These are phyloP conservation scores for Fusarium falciforme DNA, from an alignment of 2,329 filamentous ascomycete species.

Conservation along the genomic window DNA sequence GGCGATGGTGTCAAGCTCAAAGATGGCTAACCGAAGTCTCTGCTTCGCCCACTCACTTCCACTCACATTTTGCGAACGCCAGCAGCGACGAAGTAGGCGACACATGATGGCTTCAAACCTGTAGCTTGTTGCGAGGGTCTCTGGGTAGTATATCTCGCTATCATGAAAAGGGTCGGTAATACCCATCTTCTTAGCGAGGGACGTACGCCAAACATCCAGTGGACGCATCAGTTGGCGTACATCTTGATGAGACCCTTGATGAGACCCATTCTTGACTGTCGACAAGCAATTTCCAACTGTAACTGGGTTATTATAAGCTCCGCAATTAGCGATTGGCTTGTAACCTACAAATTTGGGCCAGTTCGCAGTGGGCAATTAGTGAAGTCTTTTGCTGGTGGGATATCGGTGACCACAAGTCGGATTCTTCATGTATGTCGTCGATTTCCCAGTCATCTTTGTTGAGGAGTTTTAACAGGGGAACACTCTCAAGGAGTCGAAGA, in stretches of 20 bases:
- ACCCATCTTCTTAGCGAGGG: constrained; percentile 6
- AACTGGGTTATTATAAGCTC: background rate
- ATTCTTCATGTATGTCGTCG: background rate
- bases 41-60: constrained; percentile 14
- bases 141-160: background rate
- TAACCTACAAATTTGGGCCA: constrained; percentile 24
- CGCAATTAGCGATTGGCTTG: fast-evolving
- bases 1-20: constrained; percentile 14
- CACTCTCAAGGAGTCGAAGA: background rate
- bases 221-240: background rate
- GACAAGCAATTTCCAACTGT: background rate
- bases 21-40: constrained; percentile 7
- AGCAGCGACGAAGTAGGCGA: background rate
- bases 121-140: background rate
- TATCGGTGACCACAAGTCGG: background rate
- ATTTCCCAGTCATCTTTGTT: constrained; percentile 26
- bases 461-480: background rate
- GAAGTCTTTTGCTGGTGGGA: constrained; percentile 7
- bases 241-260: background rate
- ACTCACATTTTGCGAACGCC: background rate
- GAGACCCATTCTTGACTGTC: background rate
- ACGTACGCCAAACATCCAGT: constrained; percentile 9
- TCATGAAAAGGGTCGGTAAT: background rate
- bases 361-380: constrained; percentile 7
- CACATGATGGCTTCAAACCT: background rate